Conservation (phyloP, 345 rosid genomes). For the Sapria himalayana region DNA sequence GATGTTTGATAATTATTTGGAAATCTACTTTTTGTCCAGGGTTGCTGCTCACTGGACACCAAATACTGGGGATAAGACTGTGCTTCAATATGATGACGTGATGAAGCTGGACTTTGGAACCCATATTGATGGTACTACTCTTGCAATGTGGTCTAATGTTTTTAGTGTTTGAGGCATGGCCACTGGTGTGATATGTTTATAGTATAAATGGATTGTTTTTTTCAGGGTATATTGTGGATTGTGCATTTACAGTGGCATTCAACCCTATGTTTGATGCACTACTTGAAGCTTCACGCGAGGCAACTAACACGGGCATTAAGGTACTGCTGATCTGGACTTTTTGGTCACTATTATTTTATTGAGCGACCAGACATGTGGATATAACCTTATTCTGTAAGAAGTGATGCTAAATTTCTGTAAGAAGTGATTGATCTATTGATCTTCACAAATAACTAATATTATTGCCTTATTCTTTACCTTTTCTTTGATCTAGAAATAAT, state of each 20-base stretch:
- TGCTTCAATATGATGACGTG: slow-evolving; percentile 88
- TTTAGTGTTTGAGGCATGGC: slow-evolving; percentile 1
- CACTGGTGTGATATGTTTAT: background rate
- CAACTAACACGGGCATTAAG: slow-evolving; percentile 92
- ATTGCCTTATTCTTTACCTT: too few relatives aligned
- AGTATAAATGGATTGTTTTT: slow-evolving; percentile 11
- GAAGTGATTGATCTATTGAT: too few relatives aligned
- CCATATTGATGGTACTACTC: slow-evolving; percentile 60
- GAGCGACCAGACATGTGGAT: too few relatives aligned
- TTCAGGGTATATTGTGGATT: slow-evolving; percentile 72
- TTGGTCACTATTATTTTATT: slow-evolving; percentile 2
- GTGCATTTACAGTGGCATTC: slow-evolving; percentile 97
- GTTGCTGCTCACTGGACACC: slow-evolving; percentile 99
- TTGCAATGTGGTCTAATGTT: background rate
- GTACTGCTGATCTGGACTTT: slow-evolving; percentile 12
- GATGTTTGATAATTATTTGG: slow-evolving; percentile 8
- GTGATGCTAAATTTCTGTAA: too few relatives aligned
- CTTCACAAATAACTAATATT: too few relatives aligned
- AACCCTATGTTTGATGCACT: slow-evolving; percentile 88
- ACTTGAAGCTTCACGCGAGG: slow-evolving; percentile 87
- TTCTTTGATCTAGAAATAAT: too few relatives aligned
- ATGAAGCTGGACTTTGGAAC: slow-evolving; percentile 98
- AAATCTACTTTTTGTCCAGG: slow-evolving; percentile 19
- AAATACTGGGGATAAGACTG: slow-evolving; percentile 84
- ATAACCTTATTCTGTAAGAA: background rate